Conservation (phyloP, 768 basidiomycete species). For the Porphyrellus cyaneotinctus region DNA sequence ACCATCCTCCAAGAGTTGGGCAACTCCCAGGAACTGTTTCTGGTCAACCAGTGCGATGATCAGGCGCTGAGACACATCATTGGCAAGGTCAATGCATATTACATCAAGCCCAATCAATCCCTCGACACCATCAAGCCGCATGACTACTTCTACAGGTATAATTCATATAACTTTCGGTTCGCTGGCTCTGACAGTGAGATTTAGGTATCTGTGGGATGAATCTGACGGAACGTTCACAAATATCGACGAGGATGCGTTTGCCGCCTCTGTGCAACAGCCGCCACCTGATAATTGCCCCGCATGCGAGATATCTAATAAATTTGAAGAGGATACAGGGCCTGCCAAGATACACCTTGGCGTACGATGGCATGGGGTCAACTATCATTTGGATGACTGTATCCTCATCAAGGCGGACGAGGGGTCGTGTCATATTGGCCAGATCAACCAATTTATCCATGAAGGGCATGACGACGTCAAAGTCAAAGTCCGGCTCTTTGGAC, state of each 20-base stretch:
- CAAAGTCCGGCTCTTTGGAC: constrained; percentile 45
- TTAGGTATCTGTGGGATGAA: constrained; percentile 51
- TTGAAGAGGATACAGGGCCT: constrained; percentile 30
- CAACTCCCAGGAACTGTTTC: constrained; percentile 61
- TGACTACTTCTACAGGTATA: constrained; percentile 58
- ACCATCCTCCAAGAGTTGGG: constrained; percentile 59
- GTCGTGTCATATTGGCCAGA: constrained; percentile 54
- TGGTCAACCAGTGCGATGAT: constrained; percentile 51
- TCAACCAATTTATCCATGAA: constrained; percentile 33
- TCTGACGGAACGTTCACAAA: constrained; percentile 43
- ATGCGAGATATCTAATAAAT: constrained; percentile 38
- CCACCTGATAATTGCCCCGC: constrained; percentile 53
- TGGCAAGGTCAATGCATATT: constrained; percentile 46
- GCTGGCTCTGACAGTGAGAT: not conserved
- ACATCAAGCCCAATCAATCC: constrained; percentile 24
- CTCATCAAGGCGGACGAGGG: constrained; percentile 46
- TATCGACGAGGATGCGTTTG: constrained; percentile 30
- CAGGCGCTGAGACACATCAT: constrained; percentile 39
- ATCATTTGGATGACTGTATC: constrained; percentile 62
- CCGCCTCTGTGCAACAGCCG: not conserved
- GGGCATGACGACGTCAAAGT: constrained; percentile 23
- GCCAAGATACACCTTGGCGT: constrained; percentile 39
- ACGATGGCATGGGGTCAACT: constrained; percentile 42
- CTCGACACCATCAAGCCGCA: constrained; percentile 28
- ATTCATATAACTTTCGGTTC: not conserved